Evolutionary conservation across 352 stramenopile species (phyloP), one percentile per base, ranked within the genome.

Genomic region (Phytophthora brassicae): DNA sequence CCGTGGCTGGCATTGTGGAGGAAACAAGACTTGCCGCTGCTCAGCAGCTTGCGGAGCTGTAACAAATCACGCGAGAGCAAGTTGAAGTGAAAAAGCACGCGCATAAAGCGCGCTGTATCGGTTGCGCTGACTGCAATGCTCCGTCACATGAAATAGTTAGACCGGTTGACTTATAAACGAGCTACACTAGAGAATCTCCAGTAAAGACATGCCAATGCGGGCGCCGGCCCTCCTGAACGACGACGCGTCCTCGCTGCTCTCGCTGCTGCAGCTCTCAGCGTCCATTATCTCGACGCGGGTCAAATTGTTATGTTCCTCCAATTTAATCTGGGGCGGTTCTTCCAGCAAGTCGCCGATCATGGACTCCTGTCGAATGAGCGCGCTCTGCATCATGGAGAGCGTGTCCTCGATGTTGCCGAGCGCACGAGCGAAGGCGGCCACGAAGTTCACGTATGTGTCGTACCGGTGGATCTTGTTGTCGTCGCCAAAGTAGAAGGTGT

Each of bases 401-500:
- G 73, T 68, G 44, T 89, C 77, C 13, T 81, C 47, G n/a, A 90
- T 50, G 56, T 54, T 84, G 9, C 76, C 76, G 20, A 89, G 42
- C 4, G 70, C 63, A 2, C 44, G 26, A 11, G 74, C 58, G 26
- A 88, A 77, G 6, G 75, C 77, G 14, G 69, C 61, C n/a, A 77
- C 63, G 19, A 89, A 88, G 64, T 88, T 70, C 35, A 84, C 81
- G 33, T 81, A 72, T 20, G 77, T 77, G 46, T 89, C 75, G 60
- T 87, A 88, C 0, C 75, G 68, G 44, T 77, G 55, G 36, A 90
- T 76, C 42, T 74, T 77, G 52, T 82, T 72, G 52, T 88, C 75
- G 11, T 64, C 43, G 16, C 64, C 68, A 52, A 89, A 90, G 66
- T 84, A 88, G 50, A 90, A 87, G 19, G 72, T 75, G 56, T 87